Conservation (phyloP, 225 moss, liverwort and hornwort genomes). For the Bryum argenteum region DNA sequence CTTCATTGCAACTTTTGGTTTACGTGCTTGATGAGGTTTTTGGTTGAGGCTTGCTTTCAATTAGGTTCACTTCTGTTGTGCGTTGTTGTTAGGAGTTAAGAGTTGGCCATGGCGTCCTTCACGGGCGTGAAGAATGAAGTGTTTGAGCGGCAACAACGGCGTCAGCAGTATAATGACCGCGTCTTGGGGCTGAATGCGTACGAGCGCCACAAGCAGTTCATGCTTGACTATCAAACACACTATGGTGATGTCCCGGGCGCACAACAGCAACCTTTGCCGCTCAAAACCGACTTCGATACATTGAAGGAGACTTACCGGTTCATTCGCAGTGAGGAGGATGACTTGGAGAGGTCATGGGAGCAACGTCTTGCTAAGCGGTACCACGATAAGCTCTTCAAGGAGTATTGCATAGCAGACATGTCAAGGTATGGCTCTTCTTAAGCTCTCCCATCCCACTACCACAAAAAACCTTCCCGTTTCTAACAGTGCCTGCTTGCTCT, state of each 20-base stretch:
- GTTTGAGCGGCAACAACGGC: slow-evolving; percentile 60
- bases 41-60: neutral
- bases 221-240: slow-evolving; percentile 55
- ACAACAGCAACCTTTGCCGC: slow-evolving; percentile 36
- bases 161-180: slow-evolving; percentile 56
- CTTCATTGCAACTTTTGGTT: neutral
- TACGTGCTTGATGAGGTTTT: neutral
- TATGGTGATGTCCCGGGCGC: slow-evolving; percentile 24
- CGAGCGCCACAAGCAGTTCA: slow-evolving; percentile 74
- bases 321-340: slow-evolving; percentile 92
- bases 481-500: neutral
- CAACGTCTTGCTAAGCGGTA: slow-evolving; percentile 97
- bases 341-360: slow-evolving; percentile 86
- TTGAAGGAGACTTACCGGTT: slow-evolving; percentile 93
- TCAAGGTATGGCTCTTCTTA: slow-evolving; percentile 36
- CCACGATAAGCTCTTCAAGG: slow-evolving; percentile 96
- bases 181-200: slow-evolving; percentile 67
- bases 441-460: no score
- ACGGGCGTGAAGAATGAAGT: slow-evolving; percentile 50
- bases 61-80: neutral
- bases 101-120: slow-evolving; percentile 56
- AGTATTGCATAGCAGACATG: slow-evolving; percentile 84
- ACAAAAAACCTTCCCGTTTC: neutral
- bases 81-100: neutral
- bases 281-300: slow-evolving; percentile 89